Evolutionary conservation across 495 filamentous ascomycete species (phyloP).

Genomic region (Margaritispora aquatica): DNA sequence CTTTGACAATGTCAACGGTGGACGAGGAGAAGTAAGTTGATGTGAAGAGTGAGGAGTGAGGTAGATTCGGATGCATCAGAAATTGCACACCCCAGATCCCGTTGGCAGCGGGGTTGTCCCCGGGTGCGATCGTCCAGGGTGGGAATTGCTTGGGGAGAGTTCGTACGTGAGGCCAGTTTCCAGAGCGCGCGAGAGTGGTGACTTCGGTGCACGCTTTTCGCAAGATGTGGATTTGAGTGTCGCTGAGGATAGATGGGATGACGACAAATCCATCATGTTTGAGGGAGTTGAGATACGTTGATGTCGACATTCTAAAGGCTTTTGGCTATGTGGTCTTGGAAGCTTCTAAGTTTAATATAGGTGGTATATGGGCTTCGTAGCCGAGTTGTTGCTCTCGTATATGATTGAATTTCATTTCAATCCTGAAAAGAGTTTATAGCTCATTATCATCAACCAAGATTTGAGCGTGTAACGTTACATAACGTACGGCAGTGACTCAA

Average conservation of each 20-base stretch:
- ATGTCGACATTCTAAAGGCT: conserved; percentile 6
- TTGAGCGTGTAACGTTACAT: conserved; percentile 15
- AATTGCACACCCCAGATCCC: conserved; percentile 88
- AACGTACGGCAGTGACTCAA: neutral
- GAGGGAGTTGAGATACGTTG: conserved; percentile 18
- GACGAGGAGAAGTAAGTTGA: conserved; percentile 57
- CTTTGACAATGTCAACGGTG: conserved; percentile 49
- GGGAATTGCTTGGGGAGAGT: conserved; percentile 84
- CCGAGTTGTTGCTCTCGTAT: neutral
- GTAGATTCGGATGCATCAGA: conserved; percentile 64
- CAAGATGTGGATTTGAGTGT: conserved; percentile 36
- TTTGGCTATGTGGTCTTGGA: too few relatives aligned
- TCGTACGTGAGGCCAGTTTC: conserved; percentile 70
- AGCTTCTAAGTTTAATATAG: too few relatives aligned
- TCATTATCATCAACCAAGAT: too few relatives aligned
- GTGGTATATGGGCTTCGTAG: neutral
- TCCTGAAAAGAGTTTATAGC: too few relatives aligned
- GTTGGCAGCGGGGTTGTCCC: conserved; percentile 35
- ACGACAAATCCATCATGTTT: conserved; percentile 24
- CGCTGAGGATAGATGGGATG: conserved; percentile 18
- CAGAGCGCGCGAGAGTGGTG: conserved; percentile 45
- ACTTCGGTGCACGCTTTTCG: conserved; percentile 24
- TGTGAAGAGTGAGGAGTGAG: conserved; percentile 47
- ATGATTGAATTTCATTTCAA: neutral
- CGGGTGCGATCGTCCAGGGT: conserved; percentile 55